phyloP scores from a whole-genome alignment of 2,329 filamentous ascomycete genomes.

The Diaporthe sp. region DNA sequence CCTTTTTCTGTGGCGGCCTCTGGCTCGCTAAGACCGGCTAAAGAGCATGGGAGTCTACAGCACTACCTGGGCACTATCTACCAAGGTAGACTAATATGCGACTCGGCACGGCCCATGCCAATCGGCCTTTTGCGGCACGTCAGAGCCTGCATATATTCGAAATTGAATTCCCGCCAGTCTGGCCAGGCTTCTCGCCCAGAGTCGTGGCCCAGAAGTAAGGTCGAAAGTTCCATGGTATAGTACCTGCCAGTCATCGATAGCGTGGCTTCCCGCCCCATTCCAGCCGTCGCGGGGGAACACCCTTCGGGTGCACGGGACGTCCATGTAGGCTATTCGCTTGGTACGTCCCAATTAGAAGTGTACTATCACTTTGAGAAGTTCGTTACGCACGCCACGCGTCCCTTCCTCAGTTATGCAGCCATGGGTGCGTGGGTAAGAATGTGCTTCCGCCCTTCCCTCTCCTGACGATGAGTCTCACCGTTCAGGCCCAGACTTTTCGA shows the following conservation, averaged over 20 bases:
- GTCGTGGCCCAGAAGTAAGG: conserved; percentile 8
- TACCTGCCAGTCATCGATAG: conserved; percentile 16
- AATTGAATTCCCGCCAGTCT: conserved; percentile 12
- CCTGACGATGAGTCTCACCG: not conserved
- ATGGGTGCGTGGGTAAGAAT: not conserved
- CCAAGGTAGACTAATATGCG: conserved; percentile 9
- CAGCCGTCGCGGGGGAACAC: not conserved
- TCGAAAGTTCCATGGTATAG: not conserved
- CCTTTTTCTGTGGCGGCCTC: not conserved
- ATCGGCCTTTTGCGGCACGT: conserved; percentile 11
- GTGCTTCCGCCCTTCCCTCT: conserved; percentile 3
- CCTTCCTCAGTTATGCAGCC: conserved; percentile 10
- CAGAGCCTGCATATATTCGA: conserved; percentile 24
- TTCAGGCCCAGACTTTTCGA: conserved; percentile 10
- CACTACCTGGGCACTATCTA: not conserved
- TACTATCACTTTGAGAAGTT: not conserved
- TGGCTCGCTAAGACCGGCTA: conserved; percentile 25
- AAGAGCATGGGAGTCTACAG: not conserved
- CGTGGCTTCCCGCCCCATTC: conserved; percentile 1
- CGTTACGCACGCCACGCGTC: conserved; percentile 11
- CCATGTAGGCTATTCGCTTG: conserved; percentile 20
- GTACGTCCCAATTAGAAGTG: not conserved
- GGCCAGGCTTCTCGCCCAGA: not conserved
- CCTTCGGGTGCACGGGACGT: conserved; percentile 25
- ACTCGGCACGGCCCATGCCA: conserved; percentile 14